A percentile compares a stretch with the other conserved stretches of the same genome.
Conservation (phyloP, 371 early-diverging fungal genomes). For the Amoeboradix gromovi region DNA sequence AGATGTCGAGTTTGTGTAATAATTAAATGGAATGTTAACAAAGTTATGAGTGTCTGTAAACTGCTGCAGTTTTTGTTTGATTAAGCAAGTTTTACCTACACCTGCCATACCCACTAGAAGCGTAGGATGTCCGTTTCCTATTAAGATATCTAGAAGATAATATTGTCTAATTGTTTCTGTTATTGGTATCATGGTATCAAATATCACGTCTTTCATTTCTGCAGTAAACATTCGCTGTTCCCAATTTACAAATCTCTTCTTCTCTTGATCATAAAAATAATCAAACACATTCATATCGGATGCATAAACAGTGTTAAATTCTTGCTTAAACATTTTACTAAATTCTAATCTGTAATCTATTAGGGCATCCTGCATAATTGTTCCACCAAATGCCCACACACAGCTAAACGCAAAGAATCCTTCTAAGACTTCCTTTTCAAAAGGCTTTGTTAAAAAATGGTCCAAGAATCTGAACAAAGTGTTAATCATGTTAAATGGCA, state of each 20-base stretch:
- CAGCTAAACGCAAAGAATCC: constrained; percentile 29
- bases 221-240: constrained; percentile 20
- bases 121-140: constrained; percentile 26
- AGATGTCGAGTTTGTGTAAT: constrained; percentile 26
- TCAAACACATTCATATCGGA: constrained; percentile 25
- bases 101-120: constrained; percentile 29
- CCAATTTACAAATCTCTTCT: constrained; percentile 24
- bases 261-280: constrained; percentile 22
- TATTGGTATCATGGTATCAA: constrained; percentile 22
- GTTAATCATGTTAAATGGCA: constrained; percentile 24
- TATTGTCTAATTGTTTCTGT: constrained; percentile 21
- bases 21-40: constrained; percentile 30
- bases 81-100: constrained; percentile 27
- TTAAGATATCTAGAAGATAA: constrained; percentile 22
- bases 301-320: constrained; percentile 27
- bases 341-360: constrained; percentile 26
- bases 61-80: constrained; percentile 24
- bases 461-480: constrained; percentile 25
- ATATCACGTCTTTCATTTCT: constrained; percentile 22
- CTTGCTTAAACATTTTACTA: constrained; percentile 27
- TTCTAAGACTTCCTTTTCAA: constrained; percentile 33
- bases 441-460: constrained; percentile 25
- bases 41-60: constrained; percentile 24
- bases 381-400: constrained; percentile 33
- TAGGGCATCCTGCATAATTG: constrained; percentile 22